These are phyloP conservation scores for Echria macrotheca DNA, from an alignment of 495 filamentous ascomycete genomes.

Conservation along the genomic window DNA sequence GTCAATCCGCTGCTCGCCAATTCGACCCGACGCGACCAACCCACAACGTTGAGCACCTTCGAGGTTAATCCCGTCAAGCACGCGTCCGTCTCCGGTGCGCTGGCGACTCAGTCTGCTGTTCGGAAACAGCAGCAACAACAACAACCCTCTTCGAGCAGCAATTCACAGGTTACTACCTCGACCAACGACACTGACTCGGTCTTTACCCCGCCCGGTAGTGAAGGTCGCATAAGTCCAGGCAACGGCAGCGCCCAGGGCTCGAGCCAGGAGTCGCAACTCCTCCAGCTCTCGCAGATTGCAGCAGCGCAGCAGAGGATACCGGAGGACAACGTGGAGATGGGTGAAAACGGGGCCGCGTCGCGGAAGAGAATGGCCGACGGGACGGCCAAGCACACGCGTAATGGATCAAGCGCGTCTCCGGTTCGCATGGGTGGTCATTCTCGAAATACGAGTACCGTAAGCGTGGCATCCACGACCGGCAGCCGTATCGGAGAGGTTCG, in stretches of 20 bases:
- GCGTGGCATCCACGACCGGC: slow-evolving; percentile 47
- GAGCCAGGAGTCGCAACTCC: slow-evolving; percentile 45
- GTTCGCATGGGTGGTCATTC: slow-evolving; percentile 50
- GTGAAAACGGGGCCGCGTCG: slow-evolving; percentile 27
- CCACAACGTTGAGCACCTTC: not conserved
- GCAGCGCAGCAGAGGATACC: slow-evolving; percentile 45
- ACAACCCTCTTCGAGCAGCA: slow-evolving; percentile 32
- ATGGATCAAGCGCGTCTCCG: slow-evolving; percentile 35
- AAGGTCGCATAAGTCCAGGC: slow-evolving; percentile 34
- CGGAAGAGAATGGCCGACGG: slow-evolving; percentile 63
- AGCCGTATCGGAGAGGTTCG: slow-evolving; percentile 72
- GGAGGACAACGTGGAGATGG: slow-evolving; percentile 20
- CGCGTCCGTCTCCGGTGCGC: not conserved
- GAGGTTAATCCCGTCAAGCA: slow-evolving; percentile 5
- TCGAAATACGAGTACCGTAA: slow-evolving; percentile 60
- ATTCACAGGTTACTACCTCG: slow-evolving; percentile 38
- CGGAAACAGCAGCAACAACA: slow-evolving; percentile 19
- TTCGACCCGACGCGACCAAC: slow-evolving; percentile 16
- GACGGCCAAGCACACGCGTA: slow-evolving; percentile 47
- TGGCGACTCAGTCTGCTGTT: no score
- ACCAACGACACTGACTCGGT: slow-evolving; percentile 39
- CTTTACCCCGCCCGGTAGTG: slow-evolving; percentile 44
- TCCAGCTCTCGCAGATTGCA: slow-evolving; percentile 49
- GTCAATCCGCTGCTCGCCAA: slow-evolving; percentile 3
- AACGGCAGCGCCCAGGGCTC: slow-evolving; percentile 31